phyloP scores from a whole-genome alignment of 495 filamentous ascomycete genomes.

The Lepraria neglecta region DNA sequence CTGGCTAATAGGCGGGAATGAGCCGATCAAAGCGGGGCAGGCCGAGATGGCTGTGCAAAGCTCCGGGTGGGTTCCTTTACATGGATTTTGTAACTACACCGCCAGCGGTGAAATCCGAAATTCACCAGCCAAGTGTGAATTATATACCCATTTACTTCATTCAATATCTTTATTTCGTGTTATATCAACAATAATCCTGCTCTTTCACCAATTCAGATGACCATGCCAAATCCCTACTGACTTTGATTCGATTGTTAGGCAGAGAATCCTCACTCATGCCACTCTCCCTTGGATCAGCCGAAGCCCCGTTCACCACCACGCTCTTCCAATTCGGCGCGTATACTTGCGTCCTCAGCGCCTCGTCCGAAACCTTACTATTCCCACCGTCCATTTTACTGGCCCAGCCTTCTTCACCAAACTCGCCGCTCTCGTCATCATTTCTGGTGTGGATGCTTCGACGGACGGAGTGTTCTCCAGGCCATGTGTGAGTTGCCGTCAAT shows the following conservation, averaged over 20 bases:
- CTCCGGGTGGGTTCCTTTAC: too few relatives aligned
- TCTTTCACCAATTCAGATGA: background rate
- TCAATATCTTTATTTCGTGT: background rate
- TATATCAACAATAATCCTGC: background rate
- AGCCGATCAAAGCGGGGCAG: too few relatives aligned
- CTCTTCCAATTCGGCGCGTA: background rate
- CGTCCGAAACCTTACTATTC: background rate
- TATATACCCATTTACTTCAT: background rate
- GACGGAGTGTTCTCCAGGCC: background rate
- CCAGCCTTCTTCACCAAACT: conserved; percentile 3
- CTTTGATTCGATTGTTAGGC: background rate
- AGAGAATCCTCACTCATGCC: background rate
- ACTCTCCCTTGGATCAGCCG: background rate
- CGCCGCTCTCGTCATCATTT: background rate
- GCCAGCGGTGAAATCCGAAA: background rate
- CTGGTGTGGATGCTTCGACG: background rate
- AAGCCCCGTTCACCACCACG: conserved; percentile 5
- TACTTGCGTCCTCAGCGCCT: background rate
- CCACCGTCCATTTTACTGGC: background rate
- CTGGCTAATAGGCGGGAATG: background rate
- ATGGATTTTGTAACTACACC: too few relatives aligned
- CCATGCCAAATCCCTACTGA: background rate
- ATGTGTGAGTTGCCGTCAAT: background rate
- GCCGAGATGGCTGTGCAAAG: too few relatives aligned
- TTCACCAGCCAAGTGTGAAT: background rate